phyloP scores from a whole-genome alignment of 495 filamentous ascomycete species.

The Podospora didyma region DNA sequence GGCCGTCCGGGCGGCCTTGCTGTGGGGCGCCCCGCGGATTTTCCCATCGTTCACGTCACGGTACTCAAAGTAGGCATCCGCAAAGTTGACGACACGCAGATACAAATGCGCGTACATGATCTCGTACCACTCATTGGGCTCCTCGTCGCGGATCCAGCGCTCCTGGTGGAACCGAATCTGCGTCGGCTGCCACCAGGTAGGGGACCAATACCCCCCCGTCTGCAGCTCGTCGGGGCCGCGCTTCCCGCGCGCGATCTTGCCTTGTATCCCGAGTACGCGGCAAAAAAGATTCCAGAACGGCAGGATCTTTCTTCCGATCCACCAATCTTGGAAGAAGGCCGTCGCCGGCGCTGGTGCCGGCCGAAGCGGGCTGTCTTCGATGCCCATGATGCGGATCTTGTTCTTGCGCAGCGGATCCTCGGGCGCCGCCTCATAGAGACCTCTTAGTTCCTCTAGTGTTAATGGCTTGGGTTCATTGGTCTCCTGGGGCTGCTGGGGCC shows the following conservation, averaged over 20 bases:
- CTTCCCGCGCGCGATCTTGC: background rate
- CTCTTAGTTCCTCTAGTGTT: background rate
- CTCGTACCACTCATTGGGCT: constrained; percentile 15
- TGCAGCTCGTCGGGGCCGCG: background rate
- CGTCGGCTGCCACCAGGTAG: constrained; percentile 12
- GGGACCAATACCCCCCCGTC: background rate
- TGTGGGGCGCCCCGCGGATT: too few species aligned
- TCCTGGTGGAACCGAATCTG: constrained; percentile 9
- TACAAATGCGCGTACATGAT: constrained; percentile 14
- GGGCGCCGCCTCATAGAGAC: background rate
- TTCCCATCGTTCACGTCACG: too few species aligned
- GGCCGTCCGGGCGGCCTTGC: too few species aligned
- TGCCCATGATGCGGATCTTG: constrained; percentile 2
- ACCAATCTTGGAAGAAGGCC: too few species aligned
- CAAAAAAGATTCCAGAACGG: background rate
- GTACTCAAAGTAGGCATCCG: constrained; percentile 10
- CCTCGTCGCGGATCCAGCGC: constrained; percentile 5
- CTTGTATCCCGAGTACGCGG: background rate
- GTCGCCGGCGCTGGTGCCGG: background rate
- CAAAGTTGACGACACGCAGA: constrained; percentile 2
- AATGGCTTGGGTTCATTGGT: too few species aligned
- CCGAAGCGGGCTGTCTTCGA: constrained; percentile 7
- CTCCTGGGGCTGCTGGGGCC: too few species aligned
- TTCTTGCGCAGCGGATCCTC: background rate
- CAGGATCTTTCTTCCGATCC: too few species aligned